phyloP scores from a whole-genome alignment of 108 stramenopile species.

The Cylindrotheca closterium region DNA sequence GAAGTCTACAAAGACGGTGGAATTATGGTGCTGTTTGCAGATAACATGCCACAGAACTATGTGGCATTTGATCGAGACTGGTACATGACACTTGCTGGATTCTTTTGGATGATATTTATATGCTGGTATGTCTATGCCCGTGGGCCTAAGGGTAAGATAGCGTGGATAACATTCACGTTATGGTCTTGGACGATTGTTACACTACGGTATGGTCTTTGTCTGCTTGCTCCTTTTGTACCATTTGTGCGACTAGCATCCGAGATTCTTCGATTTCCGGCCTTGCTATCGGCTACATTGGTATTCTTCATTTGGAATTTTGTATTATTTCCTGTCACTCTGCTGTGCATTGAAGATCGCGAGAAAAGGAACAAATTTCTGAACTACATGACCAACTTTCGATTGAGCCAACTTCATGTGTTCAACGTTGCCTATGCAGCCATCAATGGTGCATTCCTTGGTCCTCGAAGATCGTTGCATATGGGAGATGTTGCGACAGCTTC shows the following conservation, averaged over 20 bases:
- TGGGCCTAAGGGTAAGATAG: slow-evolving; percentile 21
- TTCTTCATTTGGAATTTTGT: slow-evolving; percentile 80
- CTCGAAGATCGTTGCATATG: slow-evolving; percentile 27
- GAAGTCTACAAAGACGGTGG: not conserved
- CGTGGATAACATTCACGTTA: slow-evolving; percentile 54
- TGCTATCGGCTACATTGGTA: slow-evolving; percentile 54
- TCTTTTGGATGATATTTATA: slow-evolving; percentile 43
- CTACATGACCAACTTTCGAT: slow-evolving; percentile 46
- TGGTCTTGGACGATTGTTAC: slow-evolving; percentile 56
- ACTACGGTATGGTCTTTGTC: slow-evolving; percentile 50
- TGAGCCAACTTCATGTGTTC: slow-evolving; percentile 63
- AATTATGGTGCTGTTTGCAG: slow-evolving; percentile 11
- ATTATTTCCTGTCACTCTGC: slow-evolving; percentile 47
- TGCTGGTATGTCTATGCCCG: not conserved
- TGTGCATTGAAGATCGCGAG: slow-evolving; percentile 33
- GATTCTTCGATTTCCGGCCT: slow-evolving; percentile 53
- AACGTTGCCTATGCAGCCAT: slow-evolving; percentile 52
- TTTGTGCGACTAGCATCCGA: slow-evolving; percentile 32
- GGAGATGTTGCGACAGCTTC: slow-evolving; percentile 54
- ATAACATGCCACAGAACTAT: slow-evolving; percentile 11
- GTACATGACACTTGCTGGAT: slow-evolving; percentile 36
- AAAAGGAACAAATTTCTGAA: slow-evolving; percentile 45
- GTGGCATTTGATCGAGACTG: slow-evolving; percentile 24
- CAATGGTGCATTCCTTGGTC: slow-evolving; percentile 42
- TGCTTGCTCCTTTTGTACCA: slow-evolving; percentile 48